phyloP scores from a whole-genome alignment of 257 asterid species.

The Mentha longifolia region DNA sequence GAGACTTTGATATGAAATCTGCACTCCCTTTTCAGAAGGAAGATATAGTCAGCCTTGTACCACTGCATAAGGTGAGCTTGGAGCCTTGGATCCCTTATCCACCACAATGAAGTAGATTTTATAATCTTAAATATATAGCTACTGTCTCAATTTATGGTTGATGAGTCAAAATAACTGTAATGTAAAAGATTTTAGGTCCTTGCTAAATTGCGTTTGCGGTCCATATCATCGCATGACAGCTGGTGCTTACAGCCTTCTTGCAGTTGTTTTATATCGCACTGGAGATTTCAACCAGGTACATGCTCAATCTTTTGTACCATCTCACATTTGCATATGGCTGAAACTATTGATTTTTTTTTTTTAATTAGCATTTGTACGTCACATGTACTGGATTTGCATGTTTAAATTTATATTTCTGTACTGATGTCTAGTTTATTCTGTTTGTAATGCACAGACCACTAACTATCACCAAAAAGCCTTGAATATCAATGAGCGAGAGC shows the following conservation, averaged over 20 bases:
- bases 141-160: slow-evolving; percentile 16
- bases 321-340: too few relatives aligned
- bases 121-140: slow-evolving; percentile 9
- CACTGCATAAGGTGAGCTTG: slow-evolving; percentile 90
- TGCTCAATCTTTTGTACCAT: too few relatives aligned
- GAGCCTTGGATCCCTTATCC: too few relatives aligned
- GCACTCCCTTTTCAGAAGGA: slow-evolving; percentile 65
- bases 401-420: too few relatives aligned
- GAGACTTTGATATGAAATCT: slow-evolving; percentile 82
- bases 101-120: slow-evolving; percentile 15
- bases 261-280: slow-evolving; percentile 86
- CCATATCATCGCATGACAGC: slow-evolving; percentile 94
- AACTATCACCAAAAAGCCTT: slow-evolving; percentile 91
- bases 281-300: too few relatives aligned
- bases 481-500: slow-evolving; percentile 83
- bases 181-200: slow-evolving; percentile 61
- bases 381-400: too few relatives aligned
- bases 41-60: slow-evolving; percentile 81
- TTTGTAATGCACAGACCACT: slow-evolving; percentile 67
- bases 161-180: slow-evolving; percentile 22
- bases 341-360: too few relatives aligned
- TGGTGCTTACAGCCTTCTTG: slow-evolving; percentile 96
- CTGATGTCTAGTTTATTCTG: too few relatives aligned
- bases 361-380: too few relatives aligned
- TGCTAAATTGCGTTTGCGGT: slow-evolving; percentile 89